These are phyloP conservation scores for Paramecium biaurelia DNA, from an alignment of 73 alveolate species.

Conservation along the genomic window DNA sequence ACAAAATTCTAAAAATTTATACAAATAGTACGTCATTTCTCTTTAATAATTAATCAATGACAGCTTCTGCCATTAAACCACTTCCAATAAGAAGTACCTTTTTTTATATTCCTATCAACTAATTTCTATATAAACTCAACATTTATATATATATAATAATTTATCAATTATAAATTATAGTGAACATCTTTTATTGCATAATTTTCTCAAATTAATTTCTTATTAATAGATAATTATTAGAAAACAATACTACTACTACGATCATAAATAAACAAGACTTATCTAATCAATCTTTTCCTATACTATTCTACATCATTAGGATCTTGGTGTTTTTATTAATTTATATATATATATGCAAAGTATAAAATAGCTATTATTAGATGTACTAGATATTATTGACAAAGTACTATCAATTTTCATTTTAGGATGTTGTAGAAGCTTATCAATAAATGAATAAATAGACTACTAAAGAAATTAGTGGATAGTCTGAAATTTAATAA, in stretches of 20 bases:
- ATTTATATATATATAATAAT: background rate
- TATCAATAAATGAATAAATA: background rate
- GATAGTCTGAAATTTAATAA: background rate
- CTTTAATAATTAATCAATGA: constrained; percentile 73
- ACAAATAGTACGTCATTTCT: constrained; percentile 59
- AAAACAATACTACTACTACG: background rate
- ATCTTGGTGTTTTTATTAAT: background rate
- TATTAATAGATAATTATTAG: background rate
- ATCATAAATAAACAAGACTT: background rate
- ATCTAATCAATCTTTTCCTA: background rate
- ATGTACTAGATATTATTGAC: background rate
- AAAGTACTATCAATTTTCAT: background rate
- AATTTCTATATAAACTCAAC: background rate
- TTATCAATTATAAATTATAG: background rate
- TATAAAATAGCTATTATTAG: background rate
- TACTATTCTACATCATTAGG: background rate
- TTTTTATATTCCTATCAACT: background rate
- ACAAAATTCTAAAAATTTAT: constrained; percentile 46
- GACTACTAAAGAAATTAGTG: background rate
- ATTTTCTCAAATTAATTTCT: background rate
- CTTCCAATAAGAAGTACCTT: constrained; percentile 66
- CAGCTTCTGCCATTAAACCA: constrained; percentile 82
- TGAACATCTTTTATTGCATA: background rate
- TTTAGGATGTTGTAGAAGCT: background rate
- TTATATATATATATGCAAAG: background rate